phyloP scores from a whole-genome alignment of 345 rosid genomes.

The Brassica incana region DNA sequence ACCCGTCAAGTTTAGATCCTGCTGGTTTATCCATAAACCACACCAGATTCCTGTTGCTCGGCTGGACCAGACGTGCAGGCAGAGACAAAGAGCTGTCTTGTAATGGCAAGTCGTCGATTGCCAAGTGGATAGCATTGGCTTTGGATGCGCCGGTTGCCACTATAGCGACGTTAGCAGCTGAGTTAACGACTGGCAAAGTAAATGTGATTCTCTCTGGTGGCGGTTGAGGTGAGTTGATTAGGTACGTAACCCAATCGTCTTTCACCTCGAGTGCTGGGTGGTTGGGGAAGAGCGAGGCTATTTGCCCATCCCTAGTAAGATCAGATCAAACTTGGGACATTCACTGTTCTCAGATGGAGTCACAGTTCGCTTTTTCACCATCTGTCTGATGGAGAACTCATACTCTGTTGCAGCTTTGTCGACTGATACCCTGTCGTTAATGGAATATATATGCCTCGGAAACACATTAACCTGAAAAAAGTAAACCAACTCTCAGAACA shows the following conservation, averaged over 20 bases:
- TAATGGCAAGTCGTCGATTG: slow-evolving; percentile 46
- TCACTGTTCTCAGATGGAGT: slow-evolving; percentile 68
- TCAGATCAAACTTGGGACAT: slow-evolving; percentile 89
- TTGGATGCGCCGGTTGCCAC: slow-evolving; percentile 75
- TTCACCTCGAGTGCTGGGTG: slow-evolving; percentile 60
- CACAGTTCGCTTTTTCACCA: slow-evolving; percentile 64
- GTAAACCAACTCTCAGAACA: background rate
- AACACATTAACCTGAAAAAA: slow-evolving; percentile 70
- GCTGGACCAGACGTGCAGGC: slow-evolving; percentile 75
- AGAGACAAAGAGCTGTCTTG: slow-evolving; percentile 42
- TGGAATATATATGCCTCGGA: slow-evolving; percentile 76
- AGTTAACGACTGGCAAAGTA: slow-evolving; percentile 87
- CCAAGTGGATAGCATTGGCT: slow-evolving; percentile 70
- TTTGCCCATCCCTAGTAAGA: slow-evolving; percentile 90
- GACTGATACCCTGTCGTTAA: slow-evolving; percentile 72
- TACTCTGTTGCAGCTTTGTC: slow-evolving; percentile 83
- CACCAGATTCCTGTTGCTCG: slow-evolving; percentile 58
- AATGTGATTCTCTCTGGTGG: slow-evolving; percentile 95
- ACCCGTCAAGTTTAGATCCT: slow-evolving; percentile 61
- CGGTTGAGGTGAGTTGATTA: slow-evolving; percentile 74
- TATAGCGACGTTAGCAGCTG: slow-evolving; percentile 72
- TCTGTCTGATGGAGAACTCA: slow-evolving; percentile 70
- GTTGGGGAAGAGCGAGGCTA: slow-evolving; percentile 83
- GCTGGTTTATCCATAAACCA: slow-evolving; percentile 92
- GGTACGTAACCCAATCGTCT: slow-evolving; percentile 73